Percentiles rank a stretch among this genome's conserved stretches.
Conservation (phyloP, 768 basidiomycete genomes). For the Suillus spraguei region DNA sequence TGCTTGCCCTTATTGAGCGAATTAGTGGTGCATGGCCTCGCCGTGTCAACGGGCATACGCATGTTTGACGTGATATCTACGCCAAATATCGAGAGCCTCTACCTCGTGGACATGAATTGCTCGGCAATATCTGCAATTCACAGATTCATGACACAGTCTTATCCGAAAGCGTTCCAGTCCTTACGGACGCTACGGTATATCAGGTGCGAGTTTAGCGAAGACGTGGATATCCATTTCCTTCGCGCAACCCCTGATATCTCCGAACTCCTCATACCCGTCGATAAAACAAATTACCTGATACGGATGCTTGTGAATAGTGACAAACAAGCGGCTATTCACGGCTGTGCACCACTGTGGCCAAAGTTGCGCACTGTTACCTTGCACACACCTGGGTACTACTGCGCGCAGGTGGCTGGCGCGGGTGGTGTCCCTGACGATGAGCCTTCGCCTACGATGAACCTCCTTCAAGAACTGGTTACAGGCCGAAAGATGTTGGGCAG, state of each 20-base stretch:
- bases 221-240: constrained; percentile 35
- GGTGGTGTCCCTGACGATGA: constrained; percentile 30
- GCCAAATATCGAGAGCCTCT: constrained; percentile 33
- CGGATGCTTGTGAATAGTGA: constrained; percentile 37
- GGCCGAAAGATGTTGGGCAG: constrained; percentile 23
- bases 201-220: constrained; percentile 33
- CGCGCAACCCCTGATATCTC: constrained; percentile 33
- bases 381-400: constrained; percentile 34
- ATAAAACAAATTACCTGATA: constrained; percentile 31
- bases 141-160: constrained; percentile 27
- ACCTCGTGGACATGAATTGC: constrained; percentile 34
- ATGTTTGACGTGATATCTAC: constrained; percentile 35
- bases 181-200: constrained; percentile 31
- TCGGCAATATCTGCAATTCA: constrained; percentile 30
- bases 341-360: constrained; percentile 32
- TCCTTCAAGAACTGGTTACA: constrained; percentile 30
- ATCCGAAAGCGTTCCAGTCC: constrained; percentile 31
- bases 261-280: constrained; percentile 34
- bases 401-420: constrained; percentile 19
- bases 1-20: constrained; percentile 29
- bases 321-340: constrained; percentile 33
- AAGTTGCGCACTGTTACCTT: constrained; percentile 28
- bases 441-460: constrained; percentile 31
- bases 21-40: constrained; percentile 33
- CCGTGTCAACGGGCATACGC: constrained; percentile 31